Base-by-base conservation (phyloP, 1,284 basidiomycete genomes). In the Takashimella tepidaria region DNA sequence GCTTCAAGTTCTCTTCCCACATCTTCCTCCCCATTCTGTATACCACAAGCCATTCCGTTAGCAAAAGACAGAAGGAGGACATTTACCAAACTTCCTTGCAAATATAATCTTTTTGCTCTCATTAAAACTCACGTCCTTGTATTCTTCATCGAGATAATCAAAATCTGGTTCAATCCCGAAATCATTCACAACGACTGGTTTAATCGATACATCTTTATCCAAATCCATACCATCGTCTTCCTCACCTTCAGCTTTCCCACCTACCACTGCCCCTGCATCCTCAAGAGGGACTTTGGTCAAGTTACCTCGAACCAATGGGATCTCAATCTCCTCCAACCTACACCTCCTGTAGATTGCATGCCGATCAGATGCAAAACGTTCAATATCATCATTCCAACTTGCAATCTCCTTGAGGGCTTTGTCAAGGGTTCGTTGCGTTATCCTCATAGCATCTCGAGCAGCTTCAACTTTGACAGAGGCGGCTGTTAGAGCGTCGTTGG, bases 111-210 rank as follows among this genome's bases (percentile, higher is more conserved):
- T 10, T 10, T 44, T 41, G 5, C 23, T 16, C 21, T 31, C n/a
- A n/a, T n/a, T n/a, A n/a, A 4, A 13, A 69, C 79, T 54, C 55
- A 86, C 87, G 72, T 86, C 83, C 47, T 84, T 83, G 54, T 96
- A 92, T 6, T 91, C 89, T 3, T 95, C 88, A 41, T 86, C 84
- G 5, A 99, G 78, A 2, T 77, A 74, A 3, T 83, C 80, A 68
- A 96, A 98, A 72, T 98, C 85, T 41, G 96, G 86, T 64, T 92
- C 87, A 51, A 99, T 85, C 11, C 90, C 95, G 64, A 87, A 97
- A 69, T 95, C 88, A 11, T 84, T 80, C 0, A 87, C 85, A 43
- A 80, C 76, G 57, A 84, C 85, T 1, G 86, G 84, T 53, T 80
- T 80, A 62, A 92, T 87, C 3, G 86, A 86, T 3, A 79, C 83